Percentiles rank a stretch among this genome's conserved stretches.
phyloP scores from a whole-genome alignment of 2,329 filamentous ascomycete genomes.

The Aspergillus novoparasiticus region DNA sequence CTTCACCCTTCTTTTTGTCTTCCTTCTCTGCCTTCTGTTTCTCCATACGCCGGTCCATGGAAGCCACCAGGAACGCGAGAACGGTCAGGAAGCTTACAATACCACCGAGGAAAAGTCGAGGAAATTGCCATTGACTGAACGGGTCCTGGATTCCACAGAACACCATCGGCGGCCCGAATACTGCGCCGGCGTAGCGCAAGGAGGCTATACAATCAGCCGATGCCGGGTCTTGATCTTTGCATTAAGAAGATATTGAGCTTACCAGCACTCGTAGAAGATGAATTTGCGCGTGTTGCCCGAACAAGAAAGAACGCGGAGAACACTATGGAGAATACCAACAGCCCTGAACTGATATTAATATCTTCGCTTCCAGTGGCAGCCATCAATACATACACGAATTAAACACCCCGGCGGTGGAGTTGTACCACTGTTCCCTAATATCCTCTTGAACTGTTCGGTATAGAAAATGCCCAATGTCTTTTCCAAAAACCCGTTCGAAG shows the following conservation, averaged over 20 bases:
- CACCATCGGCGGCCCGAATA: neutral
- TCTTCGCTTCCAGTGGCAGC: neutral
- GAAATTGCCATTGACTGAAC: neutral
- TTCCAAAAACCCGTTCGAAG: neutral
- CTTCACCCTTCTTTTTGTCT: neutral
- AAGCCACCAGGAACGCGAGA: neutral
- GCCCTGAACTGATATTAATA: neutral
- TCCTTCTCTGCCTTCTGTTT: neutral
- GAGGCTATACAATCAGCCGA: neutral
- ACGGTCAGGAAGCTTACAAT: neutral
- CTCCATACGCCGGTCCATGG: neutral
- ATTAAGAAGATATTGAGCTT: neutral
- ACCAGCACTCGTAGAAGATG: neutral
- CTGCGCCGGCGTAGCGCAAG: neutral
- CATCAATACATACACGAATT: neutral
- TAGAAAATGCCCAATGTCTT: neutral
- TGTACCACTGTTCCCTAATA: neutral
- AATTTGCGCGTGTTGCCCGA: neutral
- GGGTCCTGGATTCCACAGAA: neutral
- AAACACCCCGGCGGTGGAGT: neutral
- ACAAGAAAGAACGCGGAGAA: neutral
- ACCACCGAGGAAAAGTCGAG: neutral
- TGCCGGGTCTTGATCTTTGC: neutral
- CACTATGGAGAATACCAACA: neutral
- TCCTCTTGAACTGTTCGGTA: slow-evolving; percentile 1